Evolutionary conservation across 768 basidiomycete genomes (phyloP).

Genomic region (Termitomyces titanicus): DNA sequence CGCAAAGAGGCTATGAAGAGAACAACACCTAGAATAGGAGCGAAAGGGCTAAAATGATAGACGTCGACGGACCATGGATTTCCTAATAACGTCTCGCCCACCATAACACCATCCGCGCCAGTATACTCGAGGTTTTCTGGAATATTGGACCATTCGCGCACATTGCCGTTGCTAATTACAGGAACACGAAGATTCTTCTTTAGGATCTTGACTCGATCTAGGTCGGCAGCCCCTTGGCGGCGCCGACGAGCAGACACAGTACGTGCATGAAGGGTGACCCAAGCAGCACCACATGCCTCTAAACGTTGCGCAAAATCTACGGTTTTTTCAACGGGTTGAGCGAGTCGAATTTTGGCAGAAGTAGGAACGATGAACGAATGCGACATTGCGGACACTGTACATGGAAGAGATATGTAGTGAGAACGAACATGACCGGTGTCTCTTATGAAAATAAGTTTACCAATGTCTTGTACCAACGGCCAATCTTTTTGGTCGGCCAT

Average conservation of each 20-base stretch:
- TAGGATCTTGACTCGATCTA: constrained; percentile 53
- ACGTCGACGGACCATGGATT: constrained; percentile 58
- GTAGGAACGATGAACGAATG: constrained; percentile 60
- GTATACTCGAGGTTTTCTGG: constrained; percentile 49
- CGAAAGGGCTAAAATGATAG: background rate
- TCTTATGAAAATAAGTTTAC: constrained; percentile 28
- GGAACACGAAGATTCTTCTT: constrained; percentile 50
- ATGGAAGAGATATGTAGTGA: background rate
- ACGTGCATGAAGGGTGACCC: constrained; percentile 73
- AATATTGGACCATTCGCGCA: constrained; percentile 57
- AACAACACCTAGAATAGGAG: constrained; percentile 5
- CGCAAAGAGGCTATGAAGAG: constrained; percentile 49
- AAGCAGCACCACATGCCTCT: constrained; percentile 63
- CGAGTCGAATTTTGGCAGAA: constrained; percentile 59
- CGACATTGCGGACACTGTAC: constrained; percentile 62
- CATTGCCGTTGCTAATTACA: constrained; percentile 79
- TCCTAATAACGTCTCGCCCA: constrained; percentile 70
- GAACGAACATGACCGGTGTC: background rate
- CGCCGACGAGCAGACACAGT: constrained; percentile 68
- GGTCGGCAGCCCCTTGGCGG: constrained; percentile 68
- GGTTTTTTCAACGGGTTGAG: constrained; percentile 53
- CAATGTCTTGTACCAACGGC: constrained; percentile 62
- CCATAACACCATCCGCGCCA: constrained; percentile 74
- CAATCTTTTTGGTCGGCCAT: constrained; percentile 72
- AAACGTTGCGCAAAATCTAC: constrained; percentile 52